phyloP scores from a whole-genome alignment of 192 early-diverging fungal species.

The Gaertneriomyces sp. region DNA sequence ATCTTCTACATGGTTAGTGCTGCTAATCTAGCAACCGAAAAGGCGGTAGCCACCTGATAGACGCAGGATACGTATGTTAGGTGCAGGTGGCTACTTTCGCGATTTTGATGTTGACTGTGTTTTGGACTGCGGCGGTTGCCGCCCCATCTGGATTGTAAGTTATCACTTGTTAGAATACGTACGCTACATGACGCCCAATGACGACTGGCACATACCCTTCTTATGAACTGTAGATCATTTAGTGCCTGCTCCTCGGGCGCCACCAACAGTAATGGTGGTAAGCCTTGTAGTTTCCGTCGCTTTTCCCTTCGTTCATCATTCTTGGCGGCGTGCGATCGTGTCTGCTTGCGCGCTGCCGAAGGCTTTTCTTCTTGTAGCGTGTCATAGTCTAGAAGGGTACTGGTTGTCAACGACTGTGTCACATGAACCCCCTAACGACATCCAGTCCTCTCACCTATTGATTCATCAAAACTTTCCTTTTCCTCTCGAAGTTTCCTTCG shows the following conservation, averaged over 20 bases:
- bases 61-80: too few relatives aligned
- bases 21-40: too few relatives aligned
- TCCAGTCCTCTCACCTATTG: constrained; percentile 42
- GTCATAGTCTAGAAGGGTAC: background rate
- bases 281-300: constrained; percentile 28
- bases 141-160: too few relatives aligned
- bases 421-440: background rate
- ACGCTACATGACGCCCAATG: too few relatives aligned
- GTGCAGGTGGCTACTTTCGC: too few relatives aligned
- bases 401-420: background rate
- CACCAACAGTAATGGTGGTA: constrained; percentile 14
- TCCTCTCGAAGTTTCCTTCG: constrained; percentile 76
- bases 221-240: constrained; percentile 17
- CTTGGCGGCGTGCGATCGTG: constrained; percentile 40
- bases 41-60: too few relatives aligned
- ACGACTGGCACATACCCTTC: constrained; percentile 13
- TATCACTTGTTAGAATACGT: too few relatives aligned
- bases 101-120: too few relatives aligned
- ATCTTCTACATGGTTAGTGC: too few relatives aligned
- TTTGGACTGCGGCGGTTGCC: too few relatives aligned
- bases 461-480: constrained; percentile 75
- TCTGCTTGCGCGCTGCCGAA: constrained; percentile 38
- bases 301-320: constrained; percentile 40
- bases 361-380: constrained; percentile 39
- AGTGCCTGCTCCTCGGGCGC: constrained; percentile 11